A percentile compares a stretch with the other conserved stretches of the same genome.
Conservation (phyloP, 495 filamentous ascomycete genomes). For the Patellaria atrata region DNA sequence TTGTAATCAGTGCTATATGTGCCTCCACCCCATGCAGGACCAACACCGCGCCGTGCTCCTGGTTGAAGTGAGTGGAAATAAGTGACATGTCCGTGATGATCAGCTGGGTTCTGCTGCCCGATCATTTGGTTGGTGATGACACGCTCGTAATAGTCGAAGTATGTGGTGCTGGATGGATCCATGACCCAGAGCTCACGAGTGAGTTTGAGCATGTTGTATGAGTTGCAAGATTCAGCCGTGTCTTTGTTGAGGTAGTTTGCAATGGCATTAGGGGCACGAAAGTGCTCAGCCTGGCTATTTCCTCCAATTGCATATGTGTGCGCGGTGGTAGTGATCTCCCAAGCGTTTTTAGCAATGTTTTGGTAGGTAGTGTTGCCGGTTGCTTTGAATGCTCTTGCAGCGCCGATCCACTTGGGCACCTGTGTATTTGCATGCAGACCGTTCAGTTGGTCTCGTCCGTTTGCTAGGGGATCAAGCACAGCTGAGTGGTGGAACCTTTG, state of each 20-base stretch:
- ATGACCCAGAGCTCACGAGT: constrained; percentile 26
- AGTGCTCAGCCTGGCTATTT: constrained; percentile 31
- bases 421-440: constrained; percentile 31
- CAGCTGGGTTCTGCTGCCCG: constrained; percentile 23
- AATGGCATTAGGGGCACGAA: constrained; percentile 24
- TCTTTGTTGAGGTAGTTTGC: constrained; percentile 22
- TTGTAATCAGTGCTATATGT: constrained; percentile 25
- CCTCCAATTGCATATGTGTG: constrained; percentile 30
- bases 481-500: constrained; percentile 28
- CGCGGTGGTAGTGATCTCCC: constrained; percentile 23
- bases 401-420: constrained; percentile 30
- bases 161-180: constrained; percentile 19
- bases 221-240: constrained; percentile 28
- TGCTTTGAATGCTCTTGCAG: constrained; percentile 21
- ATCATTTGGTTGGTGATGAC: constrained; percentile 28
- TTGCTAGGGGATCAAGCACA: constrained; percentile 25
- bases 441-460: constrained; percentile 23
- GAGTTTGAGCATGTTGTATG: constrained; percentile 31
- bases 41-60: constrained; percentile 19
- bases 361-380: constrained; percentile 23
- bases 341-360: constrained; percentile 27
- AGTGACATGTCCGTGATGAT: constrained; percentile 27
- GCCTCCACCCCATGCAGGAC: constrained; percentile 22
- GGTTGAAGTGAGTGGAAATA: constrained; percentile 29
- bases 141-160: constrained; percentile 31